Base-by-base conservation (phyloP, 495 filamentous ascomycete genomes). In the Aspergillus haitiensis region DNA sequence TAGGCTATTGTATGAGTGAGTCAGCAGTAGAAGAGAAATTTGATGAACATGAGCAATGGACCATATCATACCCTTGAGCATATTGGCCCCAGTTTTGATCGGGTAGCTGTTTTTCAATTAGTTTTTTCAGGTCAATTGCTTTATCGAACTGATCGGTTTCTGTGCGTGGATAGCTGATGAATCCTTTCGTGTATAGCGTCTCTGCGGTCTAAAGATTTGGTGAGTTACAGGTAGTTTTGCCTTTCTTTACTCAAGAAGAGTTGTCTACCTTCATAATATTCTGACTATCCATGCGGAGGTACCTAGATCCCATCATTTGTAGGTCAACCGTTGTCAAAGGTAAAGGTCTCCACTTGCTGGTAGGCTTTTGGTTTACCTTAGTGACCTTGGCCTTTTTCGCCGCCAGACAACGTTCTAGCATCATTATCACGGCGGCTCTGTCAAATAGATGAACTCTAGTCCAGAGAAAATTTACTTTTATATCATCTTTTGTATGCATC, bases 311-410 rank as follows among this genome's bases (percentile, higher is more conserved):
- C 80, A 92, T 91, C 79, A 97, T 98, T 68, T 98, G 94, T n/a
- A 98, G 75, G 65, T 98, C 95, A n/a, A 98, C 91, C 0, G 94
- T 98, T 0, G 94, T 98, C 64, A 98, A 78, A 1, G 94, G 94
- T 35, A 98, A 70, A 2, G 94, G 94, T 65, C 91, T 89, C 92
- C 88, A 96, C 75, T 95, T 97, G 64, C 87, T 93, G 15, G 93
- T 96, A 1, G 92, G 91, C 71, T 96, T 97, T 67, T 89, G 88
- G 61, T 88, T 84, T 32, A 97, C 86, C 65, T 90, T 93, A 13
- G 75, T 86, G 39, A 98, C 90, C 66, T 83, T 88, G 21, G 92
- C 94, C 7, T 76, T 82, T 56, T 86, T 88, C n/a, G 92, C 88
- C 7, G 70, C 55, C 3, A 98, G 75, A 64, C 93, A 98, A 58